Evolutionary conservation across 331 rosid genomes (phyloP), one percentile per base, ranked within the genome.

Genomic region (Saraca asoca): DNA sequence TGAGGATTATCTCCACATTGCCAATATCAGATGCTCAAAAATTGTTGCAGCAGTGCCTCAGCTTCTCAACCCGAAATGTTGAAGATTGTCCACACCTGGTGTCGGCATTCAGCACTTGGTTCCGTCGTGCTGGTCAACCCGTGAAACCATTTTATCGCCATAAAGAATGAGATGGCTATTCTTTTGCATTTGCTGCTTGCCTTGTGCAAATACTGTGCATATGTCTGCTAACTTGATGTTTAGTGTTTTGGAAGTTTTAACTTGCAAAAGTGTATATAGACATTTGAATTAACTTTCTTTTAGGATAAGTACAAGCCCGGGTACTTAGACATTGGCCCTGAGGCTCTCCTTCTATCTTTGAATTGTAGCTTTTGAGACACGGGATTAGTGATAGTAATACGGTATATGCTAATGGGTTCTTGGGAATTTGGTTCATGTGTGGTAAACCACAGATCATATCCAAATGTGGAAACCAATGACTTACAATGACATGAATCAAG

Each of bases 31-130:
- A 93, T 81, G 82, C 98, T 48, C 96, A 84, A 58, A 91, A 90
- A 68, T 51, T 93, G 79, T 69, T 93, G 83, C 94, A 76, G 81
- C 85, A 73, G 66, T 93, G 96, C 72, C 96, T 93, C 67, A 81
- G 87, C 84, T 90, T 90, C 74, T 88, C 90, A 5, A 85, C 91
- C 41, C 78, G 95, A 67, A 82, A 84, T 58, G 89, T 85, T 9
- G 98, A 93, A 18, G 98, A 93, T 29, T 93, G 97, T 60, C 88
- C 90, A 39, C 98, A 93, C 82, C 73, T 93, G 79, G 81, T 90
- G 19, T 76, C 68, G 1, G 98, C 97, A 2, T 93, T 93, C 83
- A 79, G 90, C 73, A 93, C 91, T 59, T 93, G 98, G 98, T 93
- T 87, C 78, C 86, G 94, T 16, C 98, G 97, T 5, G 90, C 95